Evolutionary conservation across 371 early-diverging fungal genomes (phyloP).

Genomic region (Lichtheimia corymbifera): DNA sequence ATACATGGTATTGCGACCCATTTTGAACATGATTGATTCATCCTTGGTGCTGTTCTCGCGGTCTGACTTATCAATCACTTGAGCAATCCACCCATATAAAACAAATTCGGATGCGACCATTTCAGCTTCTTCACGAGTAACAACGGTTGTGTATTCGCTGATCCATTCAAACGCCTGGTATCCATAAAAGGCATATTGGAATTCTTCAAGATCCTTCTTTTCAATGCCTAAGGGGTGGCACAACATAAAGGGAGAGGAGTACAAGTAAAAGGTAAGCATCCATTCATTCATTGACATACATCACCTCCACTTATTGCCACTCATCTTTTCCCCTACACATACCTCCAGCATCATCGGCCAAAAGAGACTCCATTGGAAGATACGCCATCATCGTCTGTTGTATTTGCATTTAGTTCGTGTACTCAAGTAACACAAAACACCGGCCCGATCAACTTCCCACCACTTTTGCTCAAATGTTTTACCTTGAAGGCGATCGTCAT

Average conservation of each 20-base stretch:
- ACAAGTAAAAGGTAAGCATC: too few relatives aligned
- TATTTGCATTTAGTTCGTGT: not conserved
- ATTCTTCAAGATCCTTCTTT: slow-evolving; percentile 17
- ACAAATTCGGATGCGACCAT: slow-evolving; percentile 58
- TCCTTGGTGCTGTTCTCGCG: slow-evolving; percentile 22
- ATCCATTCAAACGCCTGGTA: slow-evolving; percentile 61
- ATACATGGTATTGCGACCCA: slow-evolving; percentile 51
- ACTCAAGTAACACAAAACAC: not conserved
- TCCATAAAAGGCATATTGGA: slow-evolving; percentile 32
- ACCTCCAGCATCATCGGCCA: slow-evolving; percentile 46
- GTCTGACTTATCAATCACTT: slow-evolving; percentile 46
- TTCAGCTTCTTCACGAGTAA: slow-evolving; percentile 60
- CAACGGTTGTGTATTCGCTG: slow-evolving; percentile 57
- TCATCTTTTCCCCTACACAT: not conserved
- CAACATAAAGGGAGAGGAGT: not conserved
- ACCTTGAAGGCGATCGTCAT: slow-evolving; percentile 54
- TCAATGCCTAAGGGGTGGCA: slow-evolving; percentile 18
- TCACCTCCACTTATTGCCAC: too few relatives aligned
- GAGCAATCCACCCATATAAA: slow-evolving; percentile 53
- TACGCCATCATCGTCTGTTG: slow-evolving; percentile 51
- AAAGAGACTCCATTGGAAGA: slow-evolving; percentile 30
- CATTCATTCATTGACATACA: too few relatives aligned
- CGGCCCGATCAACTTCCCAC: not conserved
- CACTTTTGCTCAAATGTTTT: not conserved
- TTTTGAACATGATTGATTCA: slow-evolving; percentile 37